These are phyloP conservation scores for Mercurialis annua DNA, from an alignment of 345 rosid species.

Conservation along the genomic window DNA sequence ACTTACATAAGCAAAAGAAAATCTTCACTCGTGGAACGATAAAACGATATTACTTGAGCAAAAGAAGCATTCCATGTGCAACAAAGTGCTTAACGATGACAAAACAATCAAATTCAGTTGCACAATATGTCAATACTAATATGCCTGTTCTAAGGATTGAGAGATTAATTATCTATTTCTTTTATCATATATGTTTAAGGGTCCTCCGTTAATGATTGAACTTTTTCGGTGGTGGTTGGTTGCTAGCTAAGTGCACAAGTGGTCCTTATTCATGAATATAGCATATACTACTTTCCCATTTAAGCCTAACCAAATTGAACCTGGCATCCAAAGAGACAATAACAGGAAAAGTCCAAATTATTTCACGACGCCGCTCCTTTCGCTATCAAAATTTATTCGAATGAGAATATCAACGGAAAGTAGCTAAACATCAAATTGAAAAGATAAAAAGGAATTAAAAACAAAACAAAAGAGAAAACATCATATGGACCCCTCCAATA, in stretches of 20 bases:
- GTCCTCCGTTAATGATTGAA: slow-evolving; percentile 18
- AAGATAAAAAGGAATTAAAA: slow-evolving; percentile 10
- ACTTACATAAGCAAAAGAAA: no score
- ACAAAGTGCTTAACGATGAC: slow-evolving; percentile 6
- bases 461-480: slow-evolving; percentile 18
- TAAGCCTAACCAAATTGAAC: slow-evolving; percentile 27
- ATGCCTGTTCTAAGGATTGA: not conserved
- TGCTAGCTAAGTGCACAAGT: slow-evolving; percentile 31
- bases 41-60: slow-evolving; percentile 15
- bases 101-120: slow-evolving; percentile 8
- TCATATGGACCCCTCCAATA: slow-evolving; percentile 37
- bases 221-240: slow-evolving; percentile 14
- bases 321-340: slow-evolving; percentile 30
- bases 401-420: slow-evolving; percentile 25
- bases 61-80: slow-evolving; percentile 12
- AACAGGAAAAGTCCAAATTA: slow-evolving; percentile 23
- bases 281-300: slow-evolving; percentile 32
- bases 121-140: slow-evolving; percentile 5
- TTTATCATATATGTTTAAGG: not conserved
- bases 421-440: slow-evolving; percentile 19
- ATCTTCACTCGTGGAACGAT: no score
- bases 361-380: slow-evolving; percentile 30
- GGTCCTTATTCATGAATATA: slow-evolving; percentile 38
- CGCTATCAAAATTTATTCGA: slow-evolving; percentile 27
- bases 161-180: not conserved